Evolutionary conservation across 352 stramenopile genomes (phyloP).

Genomic region (Phytopythium aichiense): DNA sequence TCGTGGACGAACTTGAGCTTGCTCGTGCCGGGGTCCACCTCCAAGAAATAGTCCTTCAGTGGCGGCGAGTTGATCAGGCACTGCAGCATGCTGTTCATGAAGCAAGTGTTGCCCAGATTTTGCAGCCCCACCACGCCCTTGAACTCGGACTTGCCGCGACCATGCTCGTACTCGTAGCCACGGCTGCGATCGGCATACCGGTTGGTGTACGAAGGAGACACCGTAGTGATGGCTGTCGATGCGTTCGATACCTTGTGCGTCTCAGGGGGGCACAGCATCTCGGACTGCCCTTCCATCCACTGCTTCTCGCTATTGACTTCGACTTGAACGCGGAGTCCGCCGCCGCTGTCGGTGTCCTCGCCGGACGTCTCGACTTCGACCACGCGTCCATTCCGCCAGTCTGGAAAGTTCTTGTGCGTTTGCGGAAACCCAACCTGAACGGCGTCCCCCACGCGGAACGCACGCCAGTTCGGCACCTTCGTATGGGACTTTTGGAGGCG

Average conservation of each 20-base stretch:
- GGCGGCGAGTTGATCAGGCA: conserved; percentile 93
- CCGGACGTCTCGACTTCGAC: conserved; percentile 22
- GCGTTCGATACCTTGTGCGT: conserved; percentile 60
- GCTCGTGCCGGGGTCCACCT: conserved; percentile 49
- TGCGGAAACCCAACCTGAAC: conserved; percentile 44
- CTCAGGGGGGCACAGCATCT: conserved; percentile 50
- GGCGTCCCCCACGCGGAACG: conserved; percentile 48
- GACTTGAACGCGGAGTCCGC: conserved; percentile 36
- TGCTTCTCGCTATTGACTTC: conserved; percentile 35
- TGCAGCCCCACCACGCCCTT: conserved; percentile 69
- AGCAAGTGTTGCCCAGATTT: conserved; percentile 82
- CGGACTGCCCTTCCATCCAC: conserved; percentile 60
- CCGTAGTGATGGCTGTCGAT: conserved; percentile 8
- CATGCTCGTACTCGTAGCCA: conserved; percentile 39
- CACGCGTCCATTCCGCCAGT: conserved; percentile 57
- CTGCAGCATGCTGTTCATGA: conserved; percentile 84
- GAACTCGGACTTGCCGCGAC: conserved; percentile 46
- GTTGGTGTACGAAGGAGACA: conserved; percentile 19
- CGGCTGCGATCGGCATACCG: conserved; percentile 26
- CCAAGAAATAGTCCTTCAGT: conserved; percentile 93
- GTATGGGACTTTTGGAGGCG: conserved; percentile 91
- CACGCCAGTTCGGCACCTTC: conserved; percentile 63
- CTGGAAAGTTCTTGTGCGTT: conserved; percentile 34
- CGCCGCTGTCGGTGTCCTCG: conserved; percentile 1
- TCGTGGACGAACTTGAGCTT: conserved; percentile 52